These are phyloP conservation scores for Cystofilobasidium bisporidii DNA, from an alignment of 768 basidiomycete species.

Conservation along the genomic window DNA sequence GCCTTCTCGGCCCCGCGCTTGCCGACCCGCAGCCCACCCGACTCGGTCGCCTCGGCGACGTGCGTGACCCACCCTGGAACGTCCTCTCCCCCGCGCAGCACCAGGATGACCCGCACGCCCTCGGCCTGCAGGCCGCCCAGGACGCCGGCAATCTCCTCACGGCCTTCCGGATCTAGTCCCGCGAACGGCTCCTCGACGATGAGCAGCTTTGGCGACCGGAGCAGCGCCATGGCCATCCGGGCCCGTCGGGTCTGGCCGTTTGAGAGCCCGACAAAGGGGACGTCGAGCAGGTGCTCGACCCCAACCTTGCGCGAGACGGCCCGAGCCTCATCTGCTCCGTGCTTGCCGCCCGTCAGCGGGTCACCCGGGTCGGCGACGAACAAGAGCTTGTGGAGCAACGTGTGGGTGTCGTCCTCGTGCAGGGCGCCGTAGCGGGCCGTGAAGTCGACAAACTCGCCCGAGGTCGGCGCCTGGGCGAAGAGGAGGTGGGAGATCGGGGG, in stretches of 20 bases:
- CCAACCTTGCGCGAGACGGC: conserved; percentile 51
- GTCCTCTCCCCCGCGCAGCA: conserved; percentile 34
- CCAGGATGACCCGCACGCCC: conserved; percentile 33
- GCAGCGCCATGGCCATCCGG: conserved; percentile 65
- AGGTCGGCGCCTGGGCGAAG: conserved; percentile 32
- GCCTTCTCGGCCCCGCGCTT: conserved; percentile 46
- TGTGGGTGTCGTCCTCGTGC: conserved; percentile 69
- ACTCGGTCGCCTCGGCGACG: conserved; percentile 36
- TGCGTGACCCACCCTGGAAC: conserved; percentile 38
- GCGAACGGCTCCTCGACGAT: conserved; percentile 32
- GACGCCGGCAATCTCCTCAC: conserved; percentile 35
- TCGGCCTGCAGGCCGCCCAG: conserved; percentile 33
- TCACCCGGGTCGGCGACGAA: conserved; percentile 16
- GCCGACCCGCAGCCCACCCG: conserved; percentile 48
- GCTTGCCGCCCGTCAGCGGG: conserved; percentile 8
- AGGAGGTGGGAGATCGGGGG: conserved; percentile 51
- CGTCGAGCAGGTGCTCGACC: conserved; percentile 57
- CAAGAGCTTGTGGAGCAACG: conserved; percentile 49
- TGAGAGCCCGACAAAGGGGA: conserved; percentile 73
- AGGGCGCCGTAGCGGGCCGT: conserved; percentile 84
- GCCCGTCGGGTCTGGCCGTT: conserved; percentile 88
- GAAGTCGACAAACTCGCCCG: conserved; percentile 78
- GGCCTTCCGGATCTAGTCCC: conserved; percentile 36
- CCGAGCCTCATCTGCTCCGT: conserved; percentile 43
- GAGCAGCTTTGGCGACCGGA: conserved; percentile 56